These are phyloP conservation scores for Flaveria robusta DNA, from an alignment of 129 eudicot genomes.

Conservation along the genomic window DNA sequence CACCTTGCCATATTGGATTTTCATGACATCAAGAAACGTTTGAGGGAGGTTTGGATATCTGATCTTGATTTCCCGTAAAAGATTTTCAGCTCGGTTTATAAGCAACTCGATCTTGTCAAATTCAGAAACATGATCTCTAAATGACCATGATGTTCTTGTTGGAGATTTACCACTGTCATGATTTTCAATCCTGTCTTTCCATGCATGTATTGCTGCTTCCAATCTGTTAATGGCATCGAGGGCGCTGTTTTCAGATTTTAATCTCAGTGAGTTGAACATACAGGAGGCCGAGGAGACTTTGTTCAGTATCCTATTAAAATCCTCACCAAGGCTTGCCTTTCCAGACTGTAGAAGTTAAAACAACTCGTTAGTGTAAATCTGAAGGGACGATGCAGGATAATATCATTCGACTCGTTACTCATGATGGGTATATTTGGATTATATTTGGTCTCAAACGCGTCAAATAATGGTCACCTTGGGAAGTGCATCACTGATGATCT, in stretches of 20 bases:
- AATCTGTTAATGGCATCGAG: slow-evolving; percentile 69
- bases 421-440: not conserved
- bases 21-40: slow-evolving; percentile 71
- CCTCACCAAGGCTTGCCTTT: slow-evolving; percentile 83
- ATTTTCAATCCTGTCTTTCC: slow-evolving; percentile 67
- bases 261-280: slow-evolving; percentile 50
- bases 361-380: slow-evolving; percentile 6
- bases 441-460: not conserved
- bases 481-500: slow-evolving; percentile 61
- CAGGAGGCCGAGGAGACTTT: slow-evolving; percentile 51
- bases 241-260: slow-evolving; percentile 75
- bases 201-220: slow-evolving; percentile 74
- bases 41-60: slow-evolving; percentile 91
- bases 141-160: slow-evolving; percentile 82
- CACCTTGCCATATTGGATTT: slow-evolving; percentile 84
- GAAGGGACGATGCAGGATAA: not conserved
- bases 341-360: slow-evolving; percentile 59
- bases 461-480: slow-evolving; percentile 55
- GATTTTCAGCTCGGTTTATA: slow-evolving; percentile 58
- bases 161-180: slow-evolving; percentile 57
- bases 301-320: slow-evolving; percentile 64
- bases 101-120: slow-evolving; percentile 57
- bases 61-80: slow-evolving; percentile 58
- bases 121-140: slow-evolving; percentile 64
- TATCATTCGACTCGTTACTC: not conserved